A percentile compares a stretch with the other conserved stretches of the same genome.
phyloP scores from a whole-genome alignment of 495 filamentous ascomycete species.

The Bacidia gigantensis region DNA sequence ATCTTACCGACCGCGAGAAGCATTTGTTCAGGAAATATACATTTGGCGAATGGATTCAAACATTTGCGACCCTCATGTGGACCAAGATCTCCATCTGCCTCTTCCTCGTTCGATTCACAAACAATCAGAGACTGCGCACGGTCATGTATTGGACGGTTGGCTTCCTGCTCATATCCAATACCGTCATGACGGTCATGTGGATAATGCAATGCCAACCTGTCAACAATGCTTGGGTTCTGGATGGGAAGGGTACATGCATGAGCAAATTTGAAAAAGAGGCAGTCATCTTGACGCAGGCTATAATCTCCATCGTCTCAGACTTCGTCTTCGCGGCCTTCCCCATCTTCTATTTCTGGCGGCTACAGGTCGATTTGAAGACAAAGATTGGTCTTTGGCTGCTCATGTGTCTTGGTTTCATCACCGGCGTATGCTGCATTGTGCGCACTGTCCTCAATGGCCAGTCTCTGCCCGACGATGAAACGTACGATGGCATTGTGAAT shows the following conservation, averaged over 20 bases:
- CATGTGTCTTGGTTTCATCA: constrained; percentile 18
- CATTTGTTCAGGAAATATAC: constrained; percentile 17
- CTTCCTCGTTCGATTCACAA: constrained; percentile 15
- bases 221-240: constrained; percentile 11
- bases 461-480: constrained; percentile 12
- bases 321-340: constrained; percentile 15
- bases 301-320: constrained; percentile 17
- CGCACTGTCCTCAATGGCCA: constrained; percentile 16
- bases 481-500: constrained; percentile 16
- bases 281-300: constrained; percentile 14
- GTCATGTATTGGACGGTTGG: constrained; percentile 12
- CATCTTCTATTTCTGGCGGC: constrained; percentile 13
- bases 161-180: constrained; percentile 17
- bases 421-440: constrained; percentile 14
- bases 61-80: constrained; percentile 19
- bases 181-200: constrained; percentile 12
- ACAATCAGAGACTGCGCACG: constrained; percentile 5
- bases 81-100: constrained; percentile 19
- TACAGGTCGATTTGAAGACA: constrained; percentile 15
- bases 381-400: constrained; percentile 16
- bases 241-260: constrained; percentile 14
- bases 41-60: constrained; percentile 19
- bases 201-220: constrained; percentile 17
- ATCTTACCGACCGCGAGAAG: constrained; percentile 5
- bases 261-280: constrained; percentile 8